A percentile compares a stretch with the other conserved stretches of the same genome.
Evolutionary conservation across 1,139 yeast genomes (phyloP).

Genomic region (Pichia sp.): DNA sequence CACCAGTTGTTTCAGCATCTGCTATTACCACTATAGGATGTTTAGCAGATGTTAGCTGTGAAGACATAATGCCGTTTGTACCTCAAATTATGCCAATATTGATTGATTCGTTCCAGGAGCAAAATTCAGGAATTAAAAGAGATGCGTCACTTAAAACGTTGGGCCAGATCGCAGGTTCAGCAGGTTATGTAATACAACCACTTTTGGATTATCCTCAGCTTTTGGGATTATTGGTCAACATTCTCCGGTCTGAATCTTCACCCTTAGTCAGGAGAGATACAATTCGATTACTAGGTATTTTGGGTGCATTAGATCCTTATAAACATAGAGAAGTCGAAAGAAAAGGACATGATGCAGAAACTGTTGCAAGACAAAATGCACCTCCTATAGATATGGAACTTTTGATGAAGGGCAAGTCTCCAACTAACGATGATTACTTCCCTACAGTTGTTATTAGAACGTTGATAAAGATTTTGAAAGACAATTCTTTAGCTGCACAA

Average conservation of each 20-base stretch:
- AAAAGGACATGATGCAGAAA: conserved; percentile 51
- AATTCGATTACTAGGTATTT: conserved; percentile 79
- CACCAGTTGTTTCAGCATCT: conserved; percentile 77
- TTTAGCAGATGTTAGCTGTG: conserved; percentile 82
- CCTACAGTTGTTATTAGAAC: conserved; percentile 93
- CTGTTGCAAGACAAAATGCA: conserved; percentile 73
- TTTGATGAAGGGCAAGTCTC: conserved; percentile 90
- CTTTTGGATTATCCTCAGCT: conserved; percentile 86
- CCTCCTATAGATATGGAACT: conserved; percentile 88
- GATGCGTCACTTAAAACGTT: conserved; percentile 85
- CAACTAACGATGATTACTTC: conserved; percentile 87
- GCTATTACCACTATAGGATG: conserved; percentile 87
- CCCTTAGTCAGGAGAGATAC: conserved; percentile 77
- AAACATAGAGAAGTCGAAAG: conserved; percentile 90
- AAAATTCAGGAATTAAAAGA: conserved; percentile 79
- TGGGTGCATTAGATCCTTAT: conserved; percentile 96
- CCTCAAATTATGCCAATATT: conserved; percentile 81
- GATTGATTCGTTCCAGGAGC: conserved; percentile 85
- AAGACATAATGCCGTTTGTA: conserved; percentile 69
- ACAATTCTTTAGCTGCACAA: conserved; percentile 77
- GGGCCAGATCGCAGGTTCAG: conserved; percentile 83
- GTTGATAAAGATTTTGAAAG: conserved; percentile 75
- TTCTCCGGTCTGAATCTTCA: conserved; percentile 75
- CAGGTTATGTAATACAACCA: conserved; percentile 97
- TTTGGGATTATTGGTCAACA: conserved; percentile 73